Conservation (phyloP, 1,284 basidiomycete species). For the Leccinum glutinopallens region DNA sequence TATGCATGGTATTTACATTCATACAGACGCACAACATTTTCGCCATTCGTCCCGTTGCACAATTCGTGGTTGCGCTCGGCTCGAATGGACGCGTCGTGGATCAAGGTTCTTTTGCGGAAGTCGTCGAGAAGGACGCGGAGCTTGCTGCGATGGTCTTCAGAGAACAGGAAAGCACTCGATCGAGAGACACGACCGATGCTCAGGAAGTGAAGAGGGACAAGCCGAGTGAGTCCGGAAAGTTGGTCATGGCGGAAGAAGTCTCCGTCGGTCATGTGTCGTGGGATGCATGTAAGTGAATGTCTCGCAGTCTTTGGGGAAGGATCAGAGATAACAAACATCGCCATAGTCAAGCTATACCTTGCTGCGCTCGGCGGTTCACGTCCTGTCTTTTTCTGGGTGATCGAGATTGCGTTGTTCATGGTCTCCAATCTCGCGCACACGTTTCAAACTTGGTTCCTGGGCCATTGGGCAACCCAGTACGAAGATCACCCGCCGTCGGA, state of each 20-base stretch:
- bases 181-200: not conserved
- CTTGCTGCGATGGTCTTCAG: not conserved
- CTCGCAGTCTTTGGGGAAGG: not conserved
- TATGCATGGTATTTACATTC: too few species aligned
- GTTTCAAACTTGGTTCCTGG: constrained; percentile 3
- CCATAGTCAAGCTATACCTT: constrained; percentile 2
- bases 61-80: constrained; percentile 1
- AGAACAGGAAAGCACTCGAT: not conserved
- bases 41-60: not conserved
- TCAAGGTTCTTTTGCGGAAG: not conserved
- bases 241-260: constrained; percentile 4
- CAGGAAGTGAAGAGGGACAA: not conserved
- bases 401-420: not conserved
- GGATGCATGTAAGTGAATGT: not conserved
- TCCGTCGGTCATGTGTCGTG: constrained; percentile 3
- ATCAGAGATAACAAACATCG: not conserved
- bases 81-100: not conserved
- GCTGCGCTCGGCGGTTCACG: not conserved
- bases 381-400: not conserved
- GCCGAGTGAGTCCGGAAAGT: not conserved
- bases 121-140: not conserved
- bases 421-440: constrained; percentile 4
- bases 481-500: constrained; percentile 2
- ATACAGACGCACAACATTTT: constrained; percentile 1
- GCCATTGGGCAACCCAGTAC: constrained; percentile 2